A percentile compares a stretch with the other conserved stretches of the same genome.
phyloP scores from a whole-genome alignment of 768 basidiomycete genomes.

The Myochromella boudieri region DNA sequence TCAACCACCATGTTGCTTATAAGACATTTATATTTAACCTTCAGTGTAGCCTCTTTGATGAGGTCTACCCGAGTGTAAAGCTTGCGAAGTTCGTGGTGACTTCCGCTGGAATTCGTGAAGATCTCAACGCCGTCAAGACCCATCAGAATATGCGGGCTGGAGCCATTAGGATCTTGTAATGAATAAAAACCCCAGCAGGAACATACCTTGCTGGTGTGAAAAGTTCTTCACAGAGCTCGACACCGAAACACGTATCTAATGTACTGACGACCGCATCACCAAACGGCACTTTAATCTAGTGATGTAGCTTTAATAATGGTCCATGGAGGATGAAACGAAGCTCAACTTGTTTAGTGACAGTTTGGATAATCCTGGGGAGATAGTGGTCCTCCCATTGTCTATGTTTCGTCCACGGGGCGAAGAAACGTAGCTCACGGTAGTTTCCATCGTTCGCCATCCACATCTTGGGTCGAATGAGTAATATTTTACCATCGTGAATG shows the following conservation, averaged over 20 bases:
- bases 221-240: slow-evolving; percentile 96
- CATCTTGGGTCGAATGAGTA: slow-evolving; percentile 98
- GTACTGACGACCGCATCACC: slow-evolving; percentile 96
- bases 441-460: slow-evolving; percentile 99
- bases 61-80: slow-evolving; percentile 87
- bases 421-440: slow-evolving; percentile 87
- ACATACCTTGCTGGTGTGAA: slow-evolving; percentile 95
- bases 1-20: background rate
- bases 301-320: background rate
- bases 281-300: slow-evolving; percentile 85
- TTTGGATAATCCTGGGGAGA: slow-evolving; percentile 85
- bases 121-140: slow-evolving; percentile 98
- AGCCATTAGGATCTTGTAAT: background rate
- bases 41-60: slow-evolving; percentile 95
- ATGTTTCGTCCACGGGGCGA: slow-evolving; percentile 94
- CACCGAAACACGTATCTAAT: slow-evolving; percentile 91
- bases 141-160: slow-evolving; percentile 95
- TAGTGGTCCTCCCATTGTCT: slow-evolving; percentile 89
- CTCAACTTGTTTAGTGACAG: slow-evolving; percentile 82
- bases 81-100: slow-evolving; percentile 98
- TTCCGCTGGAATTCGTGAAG: slow-evolving; percentile 97
- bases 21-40: slow-evolving; percentile 39
- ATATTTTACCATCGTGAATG: slow-evolving; percentile 80
- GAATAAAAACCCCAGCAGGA: background rate
- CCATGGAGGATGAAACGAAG: background rate